These are phyloP conservation scores for Tuber aestivum DNA, from an alignment of 495 filamentous ascomycete genomes.

Conservation along the genomic window DNA sequence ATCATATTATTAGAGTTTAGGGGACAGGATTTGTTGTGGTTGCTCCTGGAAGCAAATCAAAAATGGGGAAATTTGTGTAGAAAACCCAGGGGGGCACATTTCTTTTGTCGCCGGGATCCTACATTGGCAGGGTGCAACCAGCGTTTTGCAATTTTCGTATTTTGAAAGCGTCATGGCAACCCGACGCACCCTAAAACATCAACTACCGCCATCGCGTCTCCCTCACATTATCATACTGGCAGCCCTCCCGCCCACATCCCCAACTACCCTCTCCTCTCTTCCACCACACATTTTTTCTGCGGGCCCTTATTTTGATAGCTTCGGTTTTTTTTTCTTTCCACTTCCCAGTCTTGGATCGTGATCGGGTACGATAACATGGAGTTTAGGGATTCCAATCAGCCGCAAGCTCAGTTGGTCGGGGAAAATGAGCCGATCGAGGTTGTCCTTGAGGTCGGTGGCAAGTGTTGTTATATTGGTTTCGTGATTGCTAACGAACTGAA, in stretches of 20 bases:
- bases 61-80: too few relatives aligned
- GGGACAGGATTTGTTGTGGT: too few relatives aligned
- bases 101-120: too few relatives aligned
- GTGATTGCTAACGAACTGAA: conserved; percentile 14
- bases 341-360: not conserved
- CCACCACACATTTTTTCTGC: not conserved
- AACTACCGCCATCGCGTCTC: not conserved
- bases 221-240: not conserved
- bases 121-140: too few relatives aligned
- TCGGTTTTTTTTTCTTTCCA: not conserved
- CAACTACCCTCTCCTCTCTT: not conserved
- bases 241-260: not conserved
- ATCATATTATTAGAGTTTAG: too few relatives aligned
- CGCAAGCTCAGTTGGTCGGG: conserved; percentile 34
- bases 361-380: conserved; percentile 19
- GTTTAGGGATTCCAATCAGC: conserved; percentile 33
- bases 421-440: conserved; percentile 48
- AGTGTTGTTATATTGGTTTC: not conserved
- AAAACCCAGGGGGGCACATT: too few relatives aligned
- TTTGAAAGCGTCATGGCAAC: too few relatives aligned
- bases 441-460: conserved; percentile 48
- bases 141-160: too few relatives aligned
- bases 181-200: not conserved
- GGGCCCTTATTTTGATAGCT: not conserved
- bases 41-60: too few relatives aligned